phyloP scores from a whole-genome alignment of 257 asterid species.

The Fraxinus cuspidata region DNA sequence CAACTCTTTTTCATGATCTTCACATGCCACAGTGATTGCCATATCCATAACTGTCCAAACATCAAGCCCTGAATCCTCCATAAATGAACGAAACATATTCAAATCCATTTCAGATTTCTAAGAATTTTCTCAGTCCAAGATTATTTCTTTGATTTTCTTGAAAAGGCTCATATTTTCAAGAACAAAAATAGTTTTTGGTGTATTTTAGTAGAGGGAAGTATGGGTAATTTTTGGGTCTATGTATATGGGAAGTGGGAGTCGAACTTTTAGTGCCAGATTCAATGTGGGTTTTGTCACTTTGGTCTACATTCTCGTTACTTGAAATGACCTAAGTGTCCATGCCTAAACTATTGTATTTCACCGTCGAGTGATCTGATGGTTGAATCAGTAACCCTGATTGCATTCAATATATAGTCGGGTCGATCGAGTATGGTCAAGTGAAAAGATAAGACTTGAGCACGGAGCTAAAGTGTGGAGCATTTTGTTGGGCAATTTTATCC shows the following conservation, averaged over 20 bases:
- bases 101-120: slow-evolving; percentile 42
- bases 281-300: slow-evolving; percentile 20
- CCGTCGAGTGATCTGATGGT: too few relatives aligned
- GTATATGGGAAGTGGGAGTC: background rate
- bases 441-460: background rate
- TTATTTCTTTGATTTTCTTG: background rate
- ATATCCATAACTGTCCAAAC: slow-evolving; percentile 56
- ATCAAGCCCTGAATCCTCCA: slow-evolving; percentile 50
- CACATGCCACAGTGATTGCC: slow-evolving; percentile 44
- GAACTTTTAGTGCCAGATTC: slow-evolving; percentile 14
- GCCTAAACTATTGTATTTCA: background rate
- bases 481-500: background rate
- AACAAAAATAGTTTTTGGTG: background rate
- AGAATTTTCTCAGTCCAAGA: slow-evolving; percentile 5
- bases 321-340: slow-evolving; percentile 15
- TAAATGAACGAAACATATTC: slow-evolving; percentile 42
- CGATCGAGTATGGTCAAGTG: background rate
- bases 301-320: slow-evolving; percentile 21
- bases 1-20: slow-evolving; percentile 45
- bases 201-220: background rate
- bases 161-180: background rate
- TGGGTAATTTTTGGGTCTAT: slow-evolving; percentile 12
- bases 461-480: background rate
- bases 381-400: too few relatives aligned
- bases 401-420: too few relatives aligned